Percentiles rank a stretch among this genome's conserved stretches.
phyloP scores from a whole-genome alignment of 345 rosid species.

The Arabidopsis suecica region DNA sequence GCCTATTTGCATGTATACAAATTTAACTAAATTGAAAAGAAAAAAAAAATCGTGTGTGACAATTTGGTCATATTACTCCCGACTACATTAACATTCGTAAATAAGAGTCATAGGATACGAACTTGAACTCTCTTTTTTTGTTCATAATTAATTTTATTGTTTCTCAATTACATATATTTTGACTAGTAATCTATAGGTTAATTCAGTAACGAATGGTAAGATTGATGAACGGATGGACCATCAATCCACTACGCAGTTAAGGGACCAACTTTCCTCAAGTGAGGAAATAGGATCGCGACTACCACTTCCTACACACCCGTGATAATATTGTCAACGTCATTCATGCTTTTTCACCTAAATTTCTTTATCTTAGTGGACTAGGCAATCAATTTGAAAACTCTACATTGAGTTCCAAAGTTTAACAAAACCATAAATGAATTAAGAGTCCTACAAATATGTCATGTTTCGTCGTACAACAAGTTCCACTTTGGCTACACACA shows the following conservation, averaged over 20 bases:
- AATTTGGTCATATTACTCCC: background rate
- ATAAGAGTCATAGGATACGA: background rate
- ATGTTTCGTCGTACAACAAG: background rate
- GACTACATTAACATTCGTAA: too few species aligned
- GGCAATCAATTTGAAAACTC: background rate
- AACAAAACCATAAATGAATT: background rate
- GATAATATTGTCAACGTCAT: slow-evolving; percentile 9
- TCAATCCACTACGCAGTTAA: slow-evolving; percentile 22
- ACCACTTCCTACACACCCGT: slow-evolving; percentile 24
- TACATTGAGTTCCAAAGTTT: slow-evolving; percentile 1
- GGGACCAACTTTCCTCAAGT: slow-evolving; percentile 22
- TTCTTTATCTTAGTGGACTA: slow-evolving; percentile 10
- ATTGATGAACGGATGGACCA: slow-evolving; percentile 35
- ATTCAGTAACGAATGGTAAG: background rate
- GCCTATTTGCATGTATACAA: background rate
- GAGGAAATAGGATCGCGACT: slow-evolving; percentile 30
- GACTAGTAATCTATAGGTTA: slow-evolving; percentile 10
- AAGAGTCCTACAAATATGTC: background rate
- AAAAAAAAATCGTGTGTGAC: background rate
- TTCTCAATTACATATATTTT: slow-evolving; percentile 2
- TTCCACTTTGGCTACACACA: background rate
- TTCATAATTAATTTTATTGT: background rate
- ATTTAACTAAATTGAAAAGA: background rate
- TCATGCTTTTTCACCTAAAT: background rate
- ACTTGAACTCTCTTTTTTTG: background rate